Evolutionary conservation across 352 stramenopile species (phyloP).

Genomic region (Globisporangium cylindrosporum): DNA sequence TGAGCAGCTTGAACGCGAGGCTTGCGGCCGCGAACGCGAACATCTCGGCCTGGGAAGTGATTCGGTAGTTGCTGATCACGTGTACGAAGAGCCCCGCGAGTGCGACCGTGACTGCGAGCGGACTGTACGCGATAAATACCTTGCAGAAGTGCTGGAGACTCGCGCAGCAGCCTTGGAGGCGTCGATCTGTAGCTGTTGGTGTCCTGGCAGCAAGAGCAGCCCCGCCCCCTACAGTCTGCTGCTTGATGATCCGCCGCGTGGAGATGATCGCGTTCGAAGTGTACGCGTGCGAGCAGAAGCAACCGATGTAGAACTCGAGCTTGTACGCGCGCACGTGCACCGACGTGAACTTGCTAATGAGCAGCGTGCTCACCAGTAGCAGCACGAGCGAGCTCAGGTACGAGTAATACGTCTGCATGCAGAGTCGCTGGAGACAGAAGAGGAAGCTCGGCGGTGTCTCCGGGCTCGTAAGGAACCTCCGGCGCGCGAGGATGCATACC

Average conservation of each 20-base stretch:
- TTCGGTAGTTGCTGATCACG: constrained; percentile 4
- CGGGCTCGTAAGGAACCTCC: not conserved
- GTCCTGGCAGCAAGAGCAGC: not conserved
- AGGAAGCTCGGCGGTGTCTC: not conserved
- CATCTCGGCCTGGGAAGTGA: constrained; percentile 7
- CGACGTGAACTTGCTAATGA: not conserved
- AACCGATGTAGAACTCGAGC: constrained; percentile 8
- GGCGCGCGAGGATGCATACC: not conserved
- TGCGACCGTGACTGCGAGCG: not conserved
- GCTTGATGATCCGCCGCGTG: constrained; percentile 8
- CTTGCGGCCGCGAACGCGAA: constrained; percentile 12
- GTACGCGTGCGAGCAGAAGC: constrained; percentile 9
- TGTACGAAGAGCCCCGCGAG: constrained; percentile 14
- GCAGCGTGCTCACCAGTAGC: not conserved
- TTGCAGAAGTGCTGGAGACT: not conserved
- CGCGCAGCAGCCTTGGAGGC: not conserved
- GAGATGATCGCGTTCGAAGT: constrained; percentile 3
- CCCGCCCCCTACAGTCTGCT: not conserved
- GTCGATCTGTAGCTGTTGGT: not conserved
- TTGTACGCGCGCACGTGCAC: not conserved
- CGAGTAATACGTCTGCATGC: constrained; percentile 1
- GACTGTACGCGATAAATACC: not conserved
- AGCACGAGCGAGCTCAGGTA: constrained; percentile 6
- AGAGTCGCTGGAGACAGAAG: not conserved
- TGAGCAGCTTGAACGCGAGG: constrained; percentile 18